Conservation (phyloP, 2,329 filamentous ascomycete genomes). For the Aspergillus terreus region DNA sequence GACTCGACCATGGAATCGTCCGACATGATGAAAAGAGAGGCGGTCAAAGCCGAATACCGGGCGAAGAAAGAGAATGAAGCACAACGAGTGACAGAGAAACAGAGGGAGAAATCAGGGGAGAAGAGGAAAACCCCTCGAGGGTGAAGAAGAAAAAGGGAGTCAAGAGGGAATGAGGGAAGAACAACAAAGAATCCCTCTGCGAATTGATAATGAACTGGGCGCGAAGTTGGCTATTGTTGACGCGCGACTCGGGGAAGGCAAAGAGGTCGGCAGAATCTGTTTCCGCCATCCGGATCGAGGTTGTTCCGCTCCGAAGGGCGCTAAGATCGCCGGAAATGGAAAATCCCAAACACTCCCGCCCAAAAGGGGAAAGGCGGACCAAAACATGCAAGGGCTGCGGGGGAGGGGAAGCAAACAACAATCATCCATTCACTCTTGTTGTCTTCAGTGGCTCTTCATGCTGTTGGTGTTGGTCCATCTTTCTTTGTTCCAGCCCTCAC, state of each 20-base stretch:
- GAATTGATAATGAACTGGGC: constrained; percentile 8
- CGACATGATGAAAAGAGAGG: constrained; percentile 24
- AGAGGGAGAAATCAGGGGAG: background rate
- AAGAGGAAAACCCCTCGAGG: background rate
- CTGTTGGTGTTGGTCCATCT: background rate
- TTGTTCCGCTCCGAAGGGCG: constrained; percentile 23
- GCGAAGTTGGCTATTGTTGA: constrained; percentile 16
- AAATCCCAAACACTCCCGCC: constrained; percentile 31
- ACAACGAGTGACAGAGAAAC: background rate
- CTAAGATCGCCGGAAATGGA: constrained; percentile 17
- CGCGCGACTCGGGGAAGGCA: constrained; percentile 15
- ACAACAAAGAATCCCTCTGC: constrained; percentile 11
- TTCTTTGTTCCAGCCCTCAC: background rate
- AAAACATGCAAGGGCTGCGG: constrained; percentile 17
- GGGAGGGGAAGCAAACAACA: constrained; percentile 11
- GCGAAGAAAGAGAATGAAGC: constrained; percentile 2
- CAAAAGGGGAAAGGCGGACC: constrained; percentile 15
- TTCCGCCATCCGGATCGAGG: constrained; percentile 22
- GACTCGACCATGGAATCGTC: constrained; percentile 55
- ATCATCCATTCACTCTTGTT: background rate
- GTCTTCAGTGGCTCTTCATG: background rate
- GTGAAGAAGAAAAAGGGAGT: background rate
- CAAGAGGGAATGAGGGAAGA: background rate
- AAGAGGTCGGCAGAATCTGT: constrained; percentile 15
- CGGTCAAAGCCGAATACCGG: background rate